These are phyloP conservation scores for Exophiala alcalophila DNA, from an alignment of 2,329 filamentous ascomycete species.

Conservation along the genomic window DNA sequence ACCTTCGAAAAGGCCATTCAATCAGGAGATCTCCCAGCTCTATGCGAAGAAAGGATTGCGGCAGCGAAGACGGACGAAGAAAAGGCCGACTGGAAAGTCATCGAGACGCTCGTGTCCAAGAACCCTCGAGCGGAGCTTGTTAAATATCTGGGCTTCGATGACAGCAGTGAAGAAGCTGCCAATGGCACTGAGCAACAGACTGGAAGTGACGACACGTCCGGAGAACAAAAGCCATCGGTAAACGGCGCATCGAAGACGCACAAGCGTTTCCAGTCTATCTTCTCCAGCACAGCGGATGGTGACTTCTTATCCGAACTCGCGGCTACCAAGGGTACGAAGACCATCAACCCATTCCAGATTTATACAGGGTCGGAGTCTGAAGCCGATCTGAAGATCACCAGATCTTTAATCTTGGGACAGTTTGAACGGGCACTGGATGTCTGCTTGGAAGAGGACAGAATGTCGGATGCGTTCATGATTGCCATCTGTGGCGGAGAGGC, in stretches of 20 bases:
- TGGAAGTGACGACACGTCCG: conserved; percentile 34
- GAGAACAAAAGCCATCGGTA: conserved; percentile 47
- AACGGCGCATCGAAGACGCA: conserved; percentile 53
- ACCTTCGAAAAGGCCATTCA: conserved; percentile 81
- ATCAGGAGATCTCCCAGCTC: conserved; percentile 69
- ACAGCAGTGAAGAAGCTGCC: conserved; percentile 52
- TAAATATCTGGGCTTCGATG: conserved; percentile 83
- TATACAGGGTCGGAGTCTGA: conserved; percentile 79
- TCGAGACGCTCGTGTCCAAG: conserved; percentile 79
- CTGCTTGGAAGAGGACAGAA: conserved; percentile 80
- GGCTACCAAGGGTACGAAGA: conserved; percentile 86
- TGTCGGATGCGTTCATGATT: conserved; percentile 97
- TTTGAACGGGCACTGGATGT: conserved; percentile 88
- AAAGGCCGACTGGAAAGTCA: conserved; percentile 92
- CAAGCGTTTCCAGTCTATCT: conserved; percentile 71
- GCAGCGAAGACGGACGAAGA: conserved; percentile 81
- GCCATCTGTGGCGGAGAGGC: conserved; percentile 94
- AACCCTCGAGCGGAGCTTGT: conserved; percentile 84
- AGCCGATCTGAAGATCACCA: conserved; percentile 82
- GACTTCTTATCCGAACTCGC: conserved; percentile 85
- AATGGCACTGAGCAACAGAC: conserved; percentile 36
- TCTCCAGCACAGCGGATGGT: conserved; percentile 67
- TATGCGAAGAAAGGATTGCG: conserved; percentile 76
- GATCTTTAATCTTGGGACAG: conserved; percentile 81
- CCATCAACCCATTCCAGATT: conserved; percentile 89